Percentiles rank a stretch among this genome's conserved stretches.
These are phyloP conservation scores for Lyophyllum decastes DNA, from an alignment of 768 basidiomycete species.

Conservation along the genomic window DNA sequence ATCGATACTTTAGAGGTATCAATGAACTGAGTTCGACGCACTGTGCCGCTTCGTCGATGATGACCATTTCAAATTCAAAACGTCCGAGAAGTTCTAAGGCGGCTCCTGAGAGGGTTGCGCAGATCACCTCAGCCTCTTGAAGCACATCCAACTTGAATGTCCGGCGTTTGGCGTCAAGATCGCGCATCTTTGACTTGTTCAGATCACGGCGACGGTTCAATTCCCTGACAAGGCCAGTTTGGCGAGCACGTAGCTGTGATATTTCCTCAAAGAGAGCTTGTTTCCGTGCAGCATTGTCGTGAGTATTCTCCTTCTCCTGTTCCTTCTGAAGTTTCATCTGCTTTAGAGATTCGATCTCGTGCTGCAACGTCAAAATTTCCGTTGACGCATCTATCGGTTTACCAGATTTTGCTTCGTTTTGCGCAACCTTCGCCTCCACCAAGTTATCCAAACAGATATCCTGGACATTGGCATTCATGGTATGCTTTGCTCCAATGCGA, in stretches of 20 bases:
- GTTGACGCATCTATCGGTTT: constrained; percentile 50
- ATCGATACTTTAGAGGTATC: constrained; percentile 91
- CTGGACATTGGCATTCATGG: constrained; percentile 77
- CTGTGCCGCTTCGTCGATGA: constrained; percentile 98
- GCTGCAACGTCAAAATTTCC: constrained; percentile 58
- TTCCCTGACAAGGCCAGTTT: constrained; percentile 64
- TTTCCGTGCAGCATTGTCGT: constrained; percentile 56
- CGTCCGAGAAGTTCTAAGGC: constrained; percentile 85
- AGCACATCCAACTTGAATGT: constrained; percentile 77
- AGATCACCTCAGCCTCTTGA: constrained; percentile 89
- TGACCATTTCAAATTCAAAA: constrained; percentile 91
- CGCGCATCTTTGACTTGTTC: constrained; percentile 76
- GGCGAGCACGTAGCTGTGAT: constrained; percentile 57
- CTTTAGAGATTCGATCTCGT: constrained; percentile 73
- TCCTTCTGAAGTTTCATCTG: constrained; percentile 54
- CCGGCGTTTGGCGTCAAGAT: constrained; percentile 80
- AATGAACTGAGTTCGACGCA: constrained; percentile 93
- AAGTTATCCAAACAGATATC: constrained; percentile 87
- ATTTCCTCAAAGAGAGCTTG: constrained; percentile 73
- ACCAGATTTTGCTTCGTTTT: constrained; percentile 33
- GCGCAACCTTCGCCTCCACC: constrained; percentile 73
- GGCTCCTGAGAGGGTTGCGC: constrained; percentile 89
- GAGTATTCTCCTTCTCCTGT: constrained; percentile 55
- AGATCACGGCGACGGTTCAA: constrained; percentile 82
- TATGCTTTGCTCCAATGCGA: constrained; percentile 78